Evolutionary conservation across 2,329 filamentous ascomycete species (phyloP).

Genomic region (Verticillium zaregamsianum): DNA sequence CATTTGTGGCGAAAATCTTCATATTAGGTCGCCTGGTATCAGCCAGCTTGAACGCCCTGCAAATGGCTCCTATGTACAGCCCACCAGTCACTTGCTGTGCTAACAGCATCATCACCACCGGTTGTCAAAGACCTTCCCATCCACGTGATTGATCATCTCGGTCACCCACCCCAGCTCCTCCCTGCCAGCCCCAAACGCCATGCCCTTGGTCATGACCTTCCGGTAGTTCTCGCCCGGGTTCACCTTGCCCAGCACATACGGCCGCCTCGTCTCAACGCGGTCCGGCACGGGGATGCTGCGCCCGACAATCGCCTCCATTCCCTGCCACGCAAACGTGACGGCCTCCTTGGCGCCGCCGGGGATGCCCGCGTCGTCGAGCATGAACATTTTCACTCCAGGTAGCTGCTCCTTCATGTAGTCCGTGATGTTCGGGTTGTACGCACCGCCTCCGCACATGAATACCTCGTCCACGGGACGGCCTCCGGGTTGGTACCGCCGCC

Average conservation of each 20-base stretch:
- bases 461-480: conserved; percentile 44
- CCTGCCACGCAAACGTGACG: conserved; percentile 52
- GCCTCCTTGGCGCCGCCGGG: conserved; percentile 56
- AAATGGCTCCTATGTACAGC: no score
- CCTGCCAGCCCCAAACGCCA: conserved; percentile 41
- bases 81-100: no score
- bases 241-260: conserved; percentile 52
- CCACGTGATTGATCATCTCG: conserved; percentile 45
- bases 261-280: conserved; percentile 45
- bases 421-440: conserved; percentile 53
- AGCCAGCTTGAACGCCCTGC: no score
- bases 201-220: conserved; percentile 45
- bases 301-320: conserved; percentile 54
- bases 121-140: conserved; percentile 43
- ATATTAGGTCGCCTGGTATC: no score
- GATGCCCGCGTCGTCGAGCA: conserved; percentile 55
- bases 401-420: conserved; percentile 45
- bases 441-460: conserved; percentile 58
- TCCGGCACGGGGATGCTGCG: conserved; percentile 49
- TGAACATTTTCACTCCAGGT: conserved; percentile 43
- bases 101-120: conserved; percentile 20
- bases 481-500: conserved; percentile 38
- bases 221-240: conserved; percentile 51
- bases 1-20: no score
- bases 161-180: conserved; percentile 41